Evolutionary conservation across 2,329 filamentous ascomycete species (phyloP), one percentile per base, ranked within the genome.

Genomic region (Ascochyta clinopodiicola): DNA sequence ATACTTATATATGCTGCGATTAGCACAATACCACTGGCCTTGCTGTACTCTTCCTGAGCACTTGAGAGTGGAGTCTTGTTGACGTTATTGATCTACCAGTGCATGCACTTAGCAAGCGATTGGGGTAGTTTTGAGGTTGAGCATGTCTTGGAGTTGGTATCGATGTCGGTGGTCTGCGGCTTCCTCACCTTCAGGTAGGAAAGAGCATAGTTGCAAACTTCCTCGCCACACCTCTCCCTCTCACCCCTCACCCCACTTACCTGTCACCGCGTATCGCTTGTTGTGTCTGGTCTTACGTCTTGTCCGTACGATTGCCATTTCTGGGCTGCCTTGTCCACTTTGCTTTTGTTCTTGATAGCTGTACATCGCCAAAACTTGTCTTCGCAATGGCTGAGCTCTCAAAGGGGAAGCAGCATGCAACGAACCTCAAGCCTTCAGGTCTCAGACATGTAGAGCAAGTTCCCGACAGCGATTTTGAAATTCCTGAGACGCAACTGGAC

Each of bases 401-500:
- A 1, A 58, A 49, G 32, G 59, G 29, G 45, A 52, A 50, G 43
- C 59, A 59, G 22, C 44, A 42, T 19, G 34, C 12, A 7, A 60
- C 45, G 37, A 27, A 6, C 9, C 51, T 36, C 31, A 39, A 27
- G 7, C 63, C 62, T 19, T 74, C 70, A 10, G 51, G 45, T 19
- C 63, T 73, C 21, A 59, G 67, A 17, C 38, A 71, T 27, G 63
- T 29, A 4, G 31, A 64, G n/a, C 63, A 67, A 36, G 57, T 61
- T 19, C 62, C 59, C 8, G 37, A 64, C 17, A 68, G 64, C 31
- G 59, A 72, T 19, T 21, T 25, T 4, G 24, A 53, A 3, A 42
- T 66, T n/a, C 55, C 56, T 5, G 64, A 69, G 31, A 69, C 64
- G 7, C 69, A 70, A 35, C 35, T 52, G 9, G 58, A 38, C 13